phyloP scores from a whole-genome alignment of 2,329 filamentous ascomycete species.

The Neonectria sp. region DNA sequence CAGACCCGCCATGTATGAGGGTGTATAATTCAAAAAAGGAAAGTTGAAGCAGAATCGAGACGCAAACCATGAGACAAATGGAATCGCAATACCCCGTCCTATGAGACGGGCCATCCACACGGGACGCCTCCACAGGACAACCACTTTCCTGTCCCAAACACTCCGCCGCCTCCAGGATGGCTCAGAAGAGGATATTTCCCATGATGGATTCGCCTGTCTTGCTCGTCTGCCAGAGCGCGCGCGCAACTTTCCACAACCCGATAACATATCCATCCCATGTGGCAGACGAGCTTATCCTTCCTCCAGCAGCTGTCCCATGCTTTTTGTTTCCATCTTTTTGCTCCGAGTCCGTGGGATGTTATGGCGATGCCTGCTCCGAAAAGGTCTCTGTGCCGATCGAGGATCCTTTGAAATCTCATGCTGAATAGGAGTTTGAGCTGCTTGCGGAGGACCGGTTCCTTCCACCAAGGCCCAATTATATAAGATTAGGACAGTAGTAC shows the following conservation, averaged over 20 bases:
- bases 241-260: slow-evolving; percentile 35
- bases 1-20: slow-evolving; percentile 51
- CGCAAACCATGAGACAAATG: slow-evolving; percentile 50
- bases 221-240: slow-evolving; percentile 34
- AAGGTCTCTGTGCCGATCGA: slow-evolving; percentile 38
- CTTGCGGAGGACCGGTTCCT: slow-evolving; percentile 41
- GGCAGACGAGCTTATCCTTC: slow-evolving; percentile 44
- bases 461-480: slow-evolving; percentile 55
- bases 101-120: slow-evolving; percentile 42
- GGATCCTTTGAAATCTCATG: slow-evolving; percentile 41
- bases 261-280: slow-evolving; percentile 31
- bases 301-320: slow-evolving; percentile 40
- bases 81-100: slow-evolving; percentile 45
- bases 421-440: slow-evolving; percentile 42
- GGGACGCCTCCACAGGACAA: slow-evolving; percentile 29
- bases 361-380: slow-evolving; percentile 49
- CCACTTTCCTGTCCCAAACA: slow-evolving; percentile 29
- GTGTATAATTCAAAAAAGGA: slow-evolving; percentile 51
- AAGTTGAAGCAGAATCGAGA: slow-evolving; percentile 45
- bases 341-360: slow-evolving; percentile 53
- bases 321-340: slow-evolving; percentile 48
- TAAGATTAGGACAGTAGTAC: slow-evolving; percentile 68
- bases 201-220: slow-evolving; percentile 24
- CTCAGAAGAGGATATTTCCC: slow-evolving; percentile 29
- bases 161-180: slow-evolving; percentile 30